Base-by-base conservation (phyloP, 257 asterid genomes). In the Ilex asprella region DNA sequence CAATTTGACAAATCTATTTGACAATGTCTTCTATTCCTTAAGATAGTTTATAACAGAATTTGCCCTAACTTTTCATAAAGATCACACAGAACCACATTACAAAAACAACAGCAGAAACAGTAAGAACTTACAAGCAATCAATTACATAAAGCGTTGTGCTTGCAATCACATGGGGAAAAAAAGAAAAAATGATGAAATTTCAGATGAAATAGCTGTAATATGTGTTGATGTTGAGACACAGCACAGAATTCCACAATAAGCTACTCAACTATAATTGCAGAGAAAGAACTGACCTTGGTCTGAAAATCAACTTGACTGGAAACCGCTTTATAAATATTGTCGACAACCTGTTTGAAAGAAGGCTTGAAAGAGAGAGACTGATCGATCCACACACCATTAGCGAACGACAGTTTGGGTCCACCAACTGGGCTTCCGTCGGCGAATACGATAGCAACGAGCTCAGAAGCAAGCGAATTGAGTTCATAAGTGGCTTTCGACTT, bases 341-440 rank as follows among this genome's bases (percentile, higher is more conserved):
- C 74, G 9, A 75, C 74, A 16, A 73, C 68, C 15, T 69, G 69
- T 43, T 72, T 73, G 61, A 78, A 85, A 56, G 58, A 58, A 56
- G 79, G 75, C 68, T 80, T 85, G 50, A 85, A 61, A 35, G 46
- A 61, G 10, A 76, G 61, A 47, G 76, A 63, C 67, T 66, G 82
- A n/a, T 82, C 92, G 30, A 82, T 60, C 89, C 85, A 85, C 30
- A 78, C 78, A 12, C 84, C 81, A 61, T 82, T 82, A 11, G 87
- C 90, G 58, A 80, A 71, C 12, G 87, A 68, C 74, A 81, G 60
- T 2, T 60, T 55, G 1, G 88, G 88, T 41, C 84, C 84, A 43
- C 82, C 79, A 2, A 68, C 59, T 0, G 77, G 74, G 52, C 78
- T 75, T 7, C 84, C 86, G 61, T 85, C 86, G 32, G 76, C 79